Evolutionary conservation across 768 basidiomycete genomes (phyloP).

Genomic region (Lactifluus volemus): DNA sequence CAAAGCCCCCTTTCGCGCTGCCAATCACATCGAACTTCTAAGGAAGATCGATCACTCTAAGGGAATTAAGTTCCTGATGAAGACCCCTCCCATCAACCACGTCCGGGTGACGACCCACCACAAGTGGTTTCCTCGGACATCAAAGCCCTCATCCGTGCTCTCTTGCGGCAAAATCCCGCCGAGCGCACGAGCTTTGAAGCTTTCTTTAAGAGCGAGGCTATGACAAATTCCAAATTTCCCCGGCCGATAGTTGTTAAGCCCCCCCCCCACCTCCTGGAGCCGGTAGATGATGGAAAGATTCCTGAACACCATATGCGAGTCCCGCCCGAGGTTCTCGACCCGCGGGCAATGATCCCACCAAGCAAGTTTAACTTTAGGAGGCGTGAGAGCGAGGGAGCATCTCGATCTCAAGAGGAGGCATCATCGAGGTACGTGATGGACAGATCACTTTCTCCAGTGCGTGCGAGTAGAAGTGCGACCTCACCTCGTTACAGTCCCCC

Average conservation of each 20-base stretch:
- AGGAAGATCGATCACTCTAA: conserved; percentile 90
- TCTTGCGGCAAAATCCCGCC: conserved; percentile 75
- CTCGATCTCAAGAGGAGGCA: conserved; percentile 3
- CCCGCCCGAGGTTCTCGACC: conserved; percentile 73
- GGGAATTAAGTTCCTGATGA: conserved; percentile 91
- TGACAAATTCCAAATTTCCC: conserved; percentile 72
- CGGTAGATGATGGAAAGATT: conserved; percentile 30
- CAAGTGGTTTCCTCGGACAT: conserved; percentile 67
- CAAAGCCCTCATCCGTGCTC: conserved; percentile 76
- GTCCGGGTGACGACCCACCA: conserved; percentile 39
- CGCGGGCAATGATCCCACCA: conserved; percentile 72
- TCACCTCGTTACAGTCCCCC: not conserved
- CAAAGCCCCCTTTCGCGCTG: conserved; percentile 88
- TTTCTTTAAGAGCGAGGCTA: conserved; percentile 77
- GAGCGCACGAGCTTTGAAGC: conserved; percentile 87
- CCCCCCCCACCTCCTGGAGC: conserved; percentile 23
- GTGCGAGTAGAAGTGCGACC: not conserved
- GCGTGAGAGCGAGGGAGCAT: conserved; percentile 18
- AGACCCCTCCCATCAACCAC: conserved; percentile 45
- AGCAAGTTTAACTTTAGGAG: conserved; percentile 69
- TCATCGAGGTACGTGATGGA: conserved; percentile 5
- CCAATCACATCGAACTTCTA: conserved; percentile 91
- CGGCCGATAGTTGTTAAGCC: conserved; percentile 34
- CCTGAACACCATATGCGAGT: conserved; percentile 70
- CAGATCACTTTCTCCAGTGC: no score